Evolutionary conservation across 805 yeast species (phyloP).

Genomic region (Wickerhamiella australiensis): DNA sequence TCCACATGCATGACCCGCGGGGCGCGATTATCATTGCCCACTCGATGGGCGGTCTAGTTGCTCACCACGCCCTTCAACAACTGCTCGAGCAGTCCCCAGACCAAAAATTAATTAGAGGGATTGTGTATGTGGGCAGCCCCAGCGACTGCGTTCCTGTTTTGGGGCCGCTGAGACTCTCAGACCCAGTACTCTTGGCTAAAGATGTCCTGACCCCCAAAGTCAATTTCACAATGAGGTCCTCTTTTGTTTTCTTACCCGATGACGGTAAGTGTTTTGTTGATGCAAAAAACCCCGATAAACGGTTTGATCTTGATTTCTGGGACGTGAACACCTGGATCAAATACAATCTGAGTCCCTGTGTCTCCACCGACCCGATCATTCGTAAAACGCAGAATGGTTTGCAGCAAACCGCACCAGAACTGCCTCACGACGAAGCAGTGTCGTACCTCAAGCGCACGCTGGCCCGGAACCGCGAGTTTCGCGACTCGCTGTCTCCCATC

Average conservation of each 20-base stretch:
- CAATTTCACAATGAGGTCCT: slow-evolving; percentile 79
- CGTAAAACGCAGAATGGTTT: slow-evolving; percentile 14
- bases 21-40: slow-evolving; percentile 71
- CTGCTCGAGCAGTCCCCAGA: slow-evolving; percentile 17
- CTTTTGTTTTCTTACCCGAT: slow-evolving; percentile 65
- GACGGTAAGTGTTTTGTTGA: slow-evolving; percentile 66
- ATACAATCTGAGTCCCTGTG: slow-evolving; percentile 64
- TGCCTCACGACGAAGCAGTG: slow-evolving; percentile 40
- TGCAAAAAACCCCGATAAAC: slow-evolving; percentile 25
- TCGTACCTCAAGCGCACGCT: slow-evolving; percentile 54
- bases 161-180: slow-evolving; percentile 78
- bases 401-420: not conserved
- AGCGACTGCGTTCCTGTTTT: slow-evolving; percentile 71
- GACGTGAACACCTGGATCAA: slow-evolving; percentile 72
- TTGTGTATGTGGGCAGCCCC: slow-evolving; percentile 76
- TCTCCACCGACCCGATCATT: slow-evolving; percentile 27
- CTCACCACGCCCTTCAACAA: slow-evolving; percentile 61
- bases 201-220: slow-evolving; percentile 67
- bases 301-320: slow-evolving; percentile 50
- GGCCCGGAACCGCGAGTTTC: slow-evolving; percentile 43
- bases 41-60: slow-evolving; percentile 86
- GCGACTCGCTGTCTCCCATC: slow-evolving; percentile 41
- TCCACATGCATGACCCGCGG: slow-evolving; percentile 33
- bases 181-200: slow-evolving; percentile 61
- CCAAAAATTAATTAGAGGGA: slow-evolving; percentile 58